Evolutionary conservation across 345 rosid genomes (phyloP), one percentile per base, ranked within the genome.

Genomic region (Cardamine occulta): DNA sequence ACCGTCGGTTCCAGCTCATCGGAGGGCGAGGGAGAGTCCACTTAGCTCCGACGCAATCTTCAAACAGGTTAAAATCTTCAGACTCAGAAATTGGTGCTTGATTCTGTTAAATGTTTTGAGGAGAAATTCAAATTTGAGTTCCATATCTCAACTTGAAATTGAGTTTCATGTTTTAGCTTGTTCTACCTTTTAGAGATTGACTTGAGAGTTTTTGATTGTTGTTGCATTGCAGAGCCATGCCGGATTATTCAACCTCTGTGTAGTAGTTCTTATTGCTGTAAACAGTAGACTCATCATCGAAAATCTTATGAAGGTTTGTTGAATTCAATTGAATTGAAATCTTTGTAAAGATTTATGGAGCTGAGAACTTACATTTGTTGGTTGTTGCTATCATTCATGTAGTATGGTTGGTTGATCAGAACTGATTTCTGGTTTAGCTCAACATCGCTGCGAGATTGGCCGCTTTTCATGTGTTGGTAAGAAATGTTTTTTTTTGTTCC

Each of bases 401-500:
- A 95, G 98, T 95, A 93, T 64, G 99, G 99, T 59, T 95, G 91
- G 99, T 80, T 95, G 78, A 95, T 95, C 68, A 85, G 71, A 64
- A 64, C 93, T 3, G 99, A 89, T 17, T 95, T 93, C 83, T 93
- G 99, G 99, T 95, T 92, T 82, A 90, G 93, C 73, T 89, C 99
- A 4, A 85, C 74, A 49, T 89, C 96, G 2, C 79, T 95, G 77
- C 86, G 96, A 75, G 99, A 95, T 73, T 95, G 99, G 99, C 99
- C 99, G 0, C 91, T 95, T 37, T 72, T 93, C 74, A 95, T 95
- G 99, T 90, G 98, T 85, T 92, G 99, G 99, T 95, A 89, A 42
- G 2, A 26, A 7, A 58, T 58, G 28, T 42, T 53, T 17, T 45
- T 34, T 11, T 19, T 4, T 7, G 1, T 10, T 2, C 2, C 28